A percentile compares a stretch with the other conserved stretches of the same genome.
Conservation (phyloP, 1,139 yeast genomes). For the Scheffersomyces insectosa region DNA sequence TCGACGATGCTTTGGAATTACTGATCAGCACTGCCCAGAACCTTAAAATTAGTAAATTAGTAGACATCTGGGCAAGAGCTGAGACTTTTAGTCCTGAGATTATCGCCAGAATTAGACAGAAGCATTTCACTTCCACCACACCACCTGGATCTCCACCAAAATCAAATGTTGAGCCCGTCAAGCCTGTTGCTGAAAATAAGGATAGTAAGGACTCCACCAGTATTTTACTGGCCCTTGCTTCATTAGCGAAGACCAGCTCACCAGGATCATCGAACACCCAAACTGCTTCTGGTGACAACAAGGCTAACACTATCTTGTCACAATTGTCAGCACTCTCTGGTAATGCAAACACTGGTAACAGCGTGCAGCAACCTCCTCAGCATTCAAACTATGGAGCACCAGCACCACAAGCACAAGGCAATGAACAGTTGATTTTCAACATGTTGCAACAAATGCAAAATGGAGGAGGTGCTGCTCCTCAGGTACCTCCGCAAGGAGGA, state of each 20-base stretch:
- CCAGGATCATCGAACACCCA: constrained; percentile 19
- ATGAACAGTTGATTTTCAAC: constrained; percentile 35
- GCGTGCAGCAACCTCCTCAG: constrained; percentile 11
- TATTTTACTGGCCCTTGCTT: constrained; percentile 65
- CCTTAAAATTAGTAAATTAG: constrained; percentile 76
- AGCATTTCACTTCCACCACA: constrained; percentile 57
- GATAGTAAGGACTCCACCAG: constrained; percentile 50
- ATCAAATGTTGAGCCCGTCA: constrained; percentile 26
- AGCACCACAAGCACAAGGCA: constrained; percentile 17
- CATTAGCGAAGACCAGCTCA: constrained; percentile 43
- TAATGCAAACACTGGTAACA: constrained; percentile 17
- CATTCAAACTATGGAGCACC: constrained; percentile 13
- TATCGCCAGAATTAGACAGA: constrained; percentile 57
- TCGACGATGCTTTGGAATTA: constrained; percentile 60
- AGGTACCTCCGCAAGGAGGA: constrained; percentile 6
- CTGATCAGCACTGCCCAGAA: constrained; percentile 53
- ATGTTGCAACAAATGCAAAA: constrained; percentile 49
- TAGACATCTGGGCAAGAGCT: constrained; percentile 92
- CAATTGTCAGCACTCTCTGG: constrained; percentile 48
- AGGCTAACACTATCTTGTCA: constrained; percentile 43
- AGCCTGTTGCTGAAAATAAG: constrained; percentile 17
- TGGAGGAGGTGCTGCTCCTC: constrained; percentile 9
- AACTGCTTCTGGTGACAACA: constrained; percentile 17
- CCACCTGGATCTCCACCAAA: constrained; percentile 61
- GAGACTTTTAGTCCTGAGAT: constrained; percentile 66